Conservation (phyloP, 805 yeast genomes). For the Candida hungchunana region DNA sequence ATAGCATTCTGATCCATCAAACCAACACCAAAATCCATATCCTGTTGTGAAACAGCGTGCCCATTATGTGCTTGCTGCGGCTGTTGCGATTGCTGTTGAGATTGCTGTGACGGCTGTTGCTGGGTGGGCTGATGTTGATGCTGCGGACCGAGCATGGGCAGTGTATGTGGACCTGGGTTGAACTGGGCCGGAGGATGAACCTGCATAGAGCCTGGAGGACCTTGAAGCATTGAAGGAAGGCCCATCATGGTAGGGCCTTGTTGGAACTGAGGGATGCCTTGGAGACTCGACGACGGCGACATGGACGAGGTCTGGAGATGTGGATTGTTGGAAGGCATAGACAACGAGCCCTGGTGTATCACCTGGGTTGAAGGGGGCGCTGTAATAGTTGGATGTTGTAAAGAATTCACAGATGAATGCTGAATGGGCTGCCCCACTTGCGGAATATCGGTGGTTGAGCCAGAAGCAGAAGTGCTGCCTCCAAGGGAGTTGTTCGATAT, state of each 20-base stretch:
- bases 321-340: neutral
- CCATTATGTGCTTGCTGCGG: slow-evolving; percentile 4
- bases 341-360: slow-evolving; percentile 3
- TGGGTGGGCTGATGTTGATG: slow-evolving; percentile 9
- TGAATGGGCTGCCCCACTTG: slow-evolving; percentile 2
- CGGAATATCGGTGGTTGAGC: slow-evolving; percentile 1
- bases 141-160: too few relatives aligned
- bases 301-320: slow-evolving; percentile 3
- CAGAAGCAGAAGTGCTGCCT: neutral
- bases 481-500: neutral
- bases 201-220: too few relatives aligned
- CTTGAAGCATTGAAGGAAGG: slow-evolving; percentile 6
- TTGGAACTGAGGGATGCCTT: slow-evolving; percentile 2
- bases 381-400: too few relatives aligned
- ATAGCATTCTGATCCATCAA: slow-evolving; percentile 7
- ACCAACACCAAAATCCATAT: slow-evolving; percentile 6
- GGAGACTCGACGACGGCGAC: slow-evolving; percentile 1
- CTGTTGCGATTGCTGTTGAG: slow-evolving; percentile 8
- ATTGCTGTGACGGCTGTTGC: slow-evolving; percentile 12
- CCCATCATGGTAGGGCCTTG: slow-evolving; percentile 9
- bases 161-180: too few relatives aligned
- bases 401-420: too few relatives aligned
- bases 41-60: slow-evolving; percentile 4
- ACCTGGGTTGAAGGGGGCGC: slow-evolving; percentile 1
- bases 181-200: too few relatives aligned